Evolutionary conservation across 345 rosid species (phyloP), one percentile per base, ranked within the genome.

Genomic region (Raphanus raphanistrum): DNA sequence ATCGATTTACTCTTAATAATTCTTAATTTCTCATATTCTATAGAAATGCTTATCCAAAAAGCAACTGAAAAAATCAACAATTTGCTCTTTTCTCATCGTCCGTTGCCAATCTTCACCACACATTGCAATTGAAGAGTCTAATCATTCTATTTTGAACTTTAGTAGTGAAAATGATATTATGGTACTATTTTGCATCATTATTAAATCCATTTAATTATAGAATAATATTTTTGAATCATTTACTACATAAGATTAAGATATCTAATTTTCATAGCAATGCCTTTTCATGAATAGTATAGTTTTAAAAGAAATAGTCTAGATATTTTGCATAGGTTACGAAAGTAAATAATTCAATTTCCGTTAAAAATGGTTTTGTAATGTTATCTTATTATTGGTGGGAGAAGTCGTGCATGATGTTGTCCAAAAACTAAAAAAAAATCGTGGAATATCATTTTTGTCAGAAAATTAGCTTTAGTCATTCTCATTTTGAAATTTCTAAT

Each of bases 21-120:
- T 45, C 15, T 43, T 12, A 43, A 4, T 26, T 10, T 50, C 43
- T 61, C 50, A 57, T 68, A 73, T 79, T 73, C 6, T 45, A 45
- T 12, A 45, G 4, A 45, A 45, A 45, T 45, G 54, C 54, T 45
- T 45, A 45, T 45, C 54, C 16, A 45, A 45, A 45, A 12, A 45
- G 54, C 54, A 45, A 45, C 52, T 43, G 52, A 45, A 45, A 41
- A 45, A 45, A 45, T 45, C 54, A 45, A 45, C 54, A 45, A 45
- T 16, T 45, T 45, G 54, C 54, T 45, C 54, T 45, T 45, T 45
- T 11, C 13, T 45, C 15, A 45, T 45, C 54, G 54, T 45, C 54
- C 16, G 13, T 4, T 45, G 54, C 54, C 6, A 45, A 45, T 1
- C 54, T 45, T 45, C 54, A 12, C 16, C 16, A 45, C 6, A 45